phyloP scores from a whole-genome alignment of 176 grass and related monocot species.

The Rhipidocladum racemiflorum region DNA sequence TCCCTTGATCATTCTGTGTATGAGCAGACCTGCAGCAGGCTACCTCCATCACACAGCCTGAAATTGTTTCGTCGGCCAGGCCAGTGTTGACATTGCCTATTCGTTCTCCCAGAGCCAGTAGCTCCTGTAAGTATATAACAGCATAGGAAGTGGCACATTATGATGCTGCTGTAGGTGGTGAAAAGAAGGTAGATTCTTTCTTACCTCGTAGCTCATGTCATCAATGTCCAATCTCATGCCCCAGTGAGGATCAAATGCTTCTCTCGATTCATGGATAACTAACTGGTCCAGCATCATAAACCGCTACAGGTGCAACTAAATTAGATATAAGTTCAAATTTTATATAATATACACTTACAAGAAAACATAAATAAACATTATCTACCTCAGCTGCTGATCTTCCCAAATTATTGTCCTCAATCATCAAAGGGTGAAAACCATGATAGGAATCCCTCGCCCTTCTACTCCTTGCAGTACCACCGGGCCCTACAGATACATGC shows the following conservation, averaged over 20 bases:
- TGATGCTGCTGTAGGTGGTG: background rate
- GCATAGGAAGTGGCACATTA: background rate
- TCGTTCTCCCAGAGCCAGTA: conserved; percentile 79
- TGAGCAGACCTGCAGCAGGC: conserved; percentile 28
- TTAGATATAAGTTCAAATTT: conserved; percentile 21
- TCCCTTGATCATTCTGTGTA: conserved; percentile 29
- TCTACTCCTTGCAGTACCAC: conserved; percentile 47
- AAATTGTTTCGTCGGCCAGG: conserved; percentile 58
- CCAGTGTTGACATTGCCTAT: conserved; percentile 81
- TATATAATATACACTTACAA: background rate
- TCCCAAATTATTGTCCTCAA: conserved; percentile 44
- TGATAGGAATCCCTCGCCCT: conserved; percentile 55
- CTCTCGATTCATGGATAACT: conserved; percentile 49
- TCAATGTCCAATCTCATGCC: conserved; percentile 93
- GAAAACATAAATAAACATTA: conserved; percentile 9
- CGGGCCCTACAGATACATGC: conserved; percentile 27
- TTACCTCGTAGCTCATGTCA: conserved; percentile 94
- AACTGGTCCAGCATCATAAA: conserved; percentile 58
- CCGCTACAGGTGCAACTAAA: conserved; percentile 42
- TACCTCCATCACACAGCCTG: conserved; percentile 57
- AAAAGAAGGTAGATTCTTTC: background rate
- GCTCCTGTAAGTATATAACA: conserved; percentile 51
- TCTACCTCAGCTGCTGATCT: conserved; percentile 57
- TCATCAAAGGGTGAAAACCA: conserved; percentile 47
- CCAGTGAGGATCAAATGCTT: conserved; percentile 71